Evolutionary conservation across 768 basidiomycete genomes (phyloP).

Genomic region (Crassisporium funariophilum): DNA sequence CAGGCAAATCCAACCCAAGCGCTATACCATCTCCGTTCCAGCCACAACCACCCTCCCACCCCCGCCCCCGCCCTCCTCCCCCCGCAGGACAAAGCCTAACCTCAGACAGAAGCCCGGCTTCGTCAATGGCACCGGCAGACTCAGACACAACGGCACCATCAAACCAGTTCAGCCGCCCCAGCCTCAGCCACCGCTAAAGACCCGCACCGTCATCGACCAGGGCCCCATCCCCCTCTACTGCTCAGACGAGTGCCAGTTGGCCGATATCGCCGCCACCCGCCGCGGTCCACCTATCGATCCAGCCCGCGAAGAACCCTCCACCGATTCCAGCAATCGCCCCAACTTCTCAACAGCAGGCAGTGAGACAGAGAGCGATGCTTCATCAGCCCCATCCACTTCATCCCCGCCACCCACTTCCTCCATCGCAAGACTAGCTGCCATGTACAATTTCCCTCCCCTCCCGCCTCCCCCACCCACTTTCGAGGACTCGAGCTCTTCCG

Average conservation of each 20-base stretch:
- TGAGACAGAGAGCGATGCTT: slow-evolving; percentile 39
- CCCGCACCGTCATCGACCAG: slow-evolving; percentile 77
- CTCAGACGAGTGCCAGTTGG: slow-evolving; percentile 72
- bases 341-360: slow-evolving; percentile 26
- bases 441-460: slow-evolving; percentile 52
- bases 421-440: slow-evolving; percentile 32
- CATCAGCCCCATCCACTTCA: slow-evolving; percentile 7
- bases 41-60: slow-evolving; percentile 23
- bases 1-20: slow-evolving; percentile 79
- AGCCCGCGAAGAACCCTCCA: slow-evolving; percentile 34
- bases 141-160: slow-evolving; percentile 58
- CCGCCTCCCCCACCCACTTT: slow-evolving; percentile 53
- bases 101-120: slow-evolving; percentile 46
- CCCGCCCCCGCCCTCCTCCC: slow-evolving; percentile 43
- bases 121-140: slow-evolving; percentile 65
- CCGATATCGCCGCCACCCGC: slow-evolving; percentile 50
- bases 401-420: slow-evolving; percentile 23
- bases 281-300: slow-evolving; percentile 49
- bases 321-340: slow-evolving; percentile 29
- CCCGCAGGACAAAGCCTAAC: slow-evolving; percentile 31
- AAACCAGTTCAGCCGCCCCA: slow-evolving; percentile 35
- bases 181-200: slow-evolving; percentile 41
- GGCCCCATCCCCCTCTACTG: slow-evolving; percentile 82
- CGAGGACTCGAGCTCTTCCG: slow-evolving; percentile 33
- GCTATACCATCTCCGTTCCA: slow-evolving; percentile 51